Base-by-base conservation (phyloP, 768 basidiomycete genomes). In the Cystofilobasidium macerans region DNA sequence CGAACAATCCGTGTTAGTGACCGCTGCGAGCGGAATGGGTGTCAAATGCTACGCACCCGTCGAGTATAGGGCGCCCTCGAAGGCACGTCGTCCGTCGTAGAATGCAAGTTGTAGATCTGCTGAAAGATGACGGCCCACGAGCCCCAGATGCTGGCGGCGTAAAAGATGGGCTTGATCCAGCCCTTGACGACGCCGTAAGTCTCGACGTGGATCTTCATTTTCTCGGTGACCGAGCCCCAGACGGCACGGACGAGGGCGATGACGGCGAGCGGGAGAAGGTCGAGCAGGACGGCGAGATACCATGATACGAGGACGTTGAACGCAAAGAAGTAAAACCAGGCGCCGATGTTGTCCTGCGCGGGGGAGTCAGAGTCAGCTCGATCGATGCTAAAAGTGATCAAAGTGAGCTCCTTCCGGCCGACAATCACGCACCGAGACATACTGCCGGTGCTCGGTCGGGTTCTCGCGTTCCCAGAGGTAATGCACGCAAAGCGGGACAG, bases 281-380 rank as follows among this genome's bases (percentile, higher is more conserved):
- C 65, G 42, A 67, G 78, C 67, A 85, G 76, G 76, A 87, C 77
- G 24, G 85, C 88, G 38, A 89, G 82, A 68, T 80, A 85, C 87
- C 87, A 89, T 3, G 87, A 88, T 60, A 88, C 80, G 65, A 86
- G 77, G 60, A 88, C 77, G 73, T 89, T 88, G 43, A 85, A 81
- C 6, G 87, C 88, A 9, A 82, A 83, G 86, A 87, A 89, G 75
- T 86, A 87, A 3, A 88, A 78, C 87, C 87, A 89, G 3, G 86
- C 85, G 24, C 57, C 47, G 30, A 64, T 54, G 57, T 68, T 68
- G 30, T 57, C 60, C 65, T 59, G 24, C n/a, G 57, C 12, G 36
- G 8, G 12, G 30, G 36, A 9, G 35, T 58, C 28, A 33, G 32
- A n/a, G 33, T 33, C 38, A n/a, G n/a, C n/a, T n/a, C n/a, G n/a